Evolutionary conservation across 352 stramenopile species (phyloP).

Genomic region (Phytophthora tentaculata): DNA sequence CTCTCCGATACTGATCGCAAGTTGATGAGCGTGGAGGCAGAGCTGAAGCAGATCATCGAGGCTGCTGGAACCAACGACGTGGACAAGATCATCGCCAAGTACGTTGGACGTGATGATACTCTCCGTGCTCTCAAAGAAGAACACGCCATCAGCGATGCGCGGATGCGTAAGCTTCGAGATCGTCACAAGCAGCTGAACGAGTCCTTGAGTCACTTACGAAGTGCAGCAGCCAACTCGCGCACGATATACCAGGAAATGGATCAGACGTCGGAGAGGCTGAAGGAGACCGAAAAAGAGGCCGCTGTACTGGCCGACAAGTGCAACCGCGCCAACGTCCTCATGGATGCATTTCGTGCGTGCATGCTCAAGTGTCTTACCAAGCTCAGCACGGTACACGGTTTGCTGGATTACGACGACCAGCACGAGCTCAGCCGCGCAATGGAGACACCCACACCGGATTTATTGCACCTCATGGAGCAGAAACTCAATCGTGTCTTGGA

Average conservation of each 20-base stretch:
- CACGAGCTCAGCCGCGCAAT: constrained; percentile 72
- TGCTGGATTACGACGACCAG: constrained; percentile 77
- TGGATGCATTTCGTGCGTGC: constrained; percentile 83
- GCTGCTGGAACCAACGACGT: constrained; percentile 80
- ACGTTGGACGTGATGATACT: constrained; percentile 70
- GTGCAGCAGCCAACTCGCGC: constrained; percentile 78
- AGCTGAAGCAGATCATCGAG: constrained; percentile 81
- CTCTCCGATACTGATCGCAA: constrained; percentile 75
- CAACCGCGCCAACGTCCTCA: constrained; percentile 79
- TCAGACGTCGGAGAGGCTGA: constrained; percentile 79
- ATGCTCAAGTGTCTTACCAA: constrained; percentile 86
- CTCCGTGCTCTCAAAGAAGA: constrained; percentile 79
- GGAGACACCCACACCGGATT: constrained; percentile 69
- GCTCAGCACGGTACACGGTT: constrained; percentile 74
- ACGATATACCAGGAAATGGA: constrained; percentile 90
- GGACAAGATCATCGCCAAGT: constrained; percentile 86
- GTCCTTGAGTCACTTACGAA: constrained; percentile 60
- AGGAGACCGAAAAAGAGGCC: constrained; percentile 85
- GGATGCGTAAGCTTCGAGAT: constrained; percentile 79
- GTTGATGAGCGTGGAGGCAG: constrained; percentile 66
- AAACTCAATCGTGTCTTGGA: constrained; percentile 85
- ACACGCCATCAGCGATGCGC: constrained; percentile 70
- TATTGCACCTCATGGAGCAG: constrained; percentile 83
- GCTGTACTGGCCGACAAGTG: constrained; percentile 68
- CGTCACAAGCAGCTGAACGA: constrained; percentile 84